Percentiles rank a stretch among this genome's conserved stretches.
Conservation (phyloP, 805 yeast species). For the Pachysolen tannophilus region DNA sequence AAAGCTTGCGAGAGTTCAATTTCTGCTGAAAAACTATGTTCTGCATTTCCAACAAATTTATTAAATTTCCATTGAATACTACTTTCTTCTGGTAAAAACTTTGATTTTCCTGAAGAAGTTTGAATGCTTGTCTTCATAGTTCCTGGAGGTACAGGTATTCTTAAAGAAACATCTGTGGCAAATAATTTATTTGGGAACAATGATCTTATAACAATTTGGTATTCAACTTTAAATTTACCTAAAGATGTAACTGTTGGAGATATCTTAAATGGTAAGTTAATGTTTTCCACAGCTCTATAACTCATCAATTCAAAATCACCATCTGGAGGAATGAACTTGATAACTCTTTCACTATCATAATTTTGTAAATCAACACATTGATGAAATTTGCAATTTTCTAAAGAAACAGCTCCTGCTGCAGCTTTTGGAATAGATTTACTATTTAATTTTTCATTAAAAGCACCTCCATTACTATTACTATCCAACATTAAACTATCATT, state of each 20-base stretch:
- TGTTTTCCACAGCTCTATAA: slow-evolving; percentile 51
- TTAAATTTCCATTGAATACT: slow-evolving; percentile 62
- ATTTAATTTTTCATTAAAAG: slow-evolving; percentile 12
- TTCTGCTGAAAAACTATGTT: slow-evolving; percentile 39
- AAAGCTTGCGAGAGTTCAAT: slow-evolving; percentile 38
- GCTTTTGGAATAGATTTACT: background rate
- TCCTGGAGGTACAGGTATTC: slow-evolving; percentile 63
- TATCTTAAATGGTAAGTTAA: slow-evolving; percentile 65
- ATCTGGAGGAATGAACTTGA: slow-evolving; percentile 80
- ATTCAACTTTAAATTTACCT: slow-evolving; percentile 40
- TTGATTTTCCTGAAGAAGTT: slow-evolving; percentile 55
- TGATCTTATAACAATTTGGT: slow-evolving; percentile 56
- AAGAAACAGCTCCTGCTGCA: slow-evolving; percentile 31
- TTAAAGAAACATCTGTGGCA: slow-evolving; percentile 57
- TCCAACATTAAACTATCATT: slow-evolving; percentile 33
- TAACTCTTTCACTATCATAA: slow-evolving; percentile 56
- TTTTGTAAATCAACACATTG: slow-evolving; percentile 73
- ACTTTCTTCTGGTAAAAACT: slow-evolving; percentile 58
- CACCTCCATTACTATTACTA: slow-evolving; percentile 8
- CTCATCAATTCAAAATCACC: slow-evolving; percentile 80
- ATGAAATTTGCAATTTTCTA: slow-evolving; percentile 80
- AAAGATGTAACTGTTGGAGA: slow-evolving; percentile 41
- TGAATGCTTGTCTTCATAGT: slow-evolving; percentile 39
- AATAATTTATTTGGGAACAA: slow-evolving; percentile 46
- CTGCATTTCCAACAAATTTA: slow-evolving; percentile 61